Evolutionary conservation across 1,284 basidiomycete species (phyloP), one percentile per base, ranked within the genome.

Genomic region (Moniliophthora roreri): DNA sequence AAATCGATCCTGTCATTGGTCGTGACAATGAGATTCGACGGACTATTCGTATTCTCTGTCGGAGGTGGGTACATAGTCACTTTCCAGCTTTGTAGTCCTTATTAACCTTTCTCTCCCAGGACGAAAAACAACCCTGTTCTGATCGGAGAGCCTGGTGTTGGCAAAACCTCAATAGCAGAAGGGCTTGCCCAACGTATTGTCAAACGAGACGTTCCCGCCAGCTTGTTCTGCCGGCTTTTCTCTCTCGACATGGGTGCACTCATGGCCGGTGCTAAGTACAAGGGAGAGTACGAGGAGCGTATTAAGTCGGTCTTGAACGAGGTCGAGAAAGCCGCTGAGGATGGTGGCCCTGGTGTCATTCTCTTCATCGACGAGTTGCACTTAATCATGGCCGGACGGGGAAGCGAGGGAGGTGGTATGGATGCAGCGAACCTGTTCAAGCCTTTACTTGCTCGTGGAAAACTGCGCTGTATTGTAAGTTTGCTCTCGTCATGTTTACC

Each of bases 211-310:
- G 94, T 98, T 4, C 95, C 95, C 23, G 92, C 92, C n/a, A 80
- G 77, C 55, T 80, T 97, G 24, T 79, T 97, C 51, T 85, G 86
- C 35, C 83, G 91, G 28, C 78, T 98, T n/a, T 92, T 85, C 64
- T 91, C 87, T 50, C 78, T 95, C 21, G 95, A 98, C 68, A 91
- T 98, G 86, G 96, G 94, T 60, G 91, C 95, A 0, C 81, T 98
- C 55, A 96, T 95, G 90, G 93, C 95, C 5, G 94, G 96, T 50
- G 95, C 94, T 34, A 95, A 93, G 69, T 96, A 93, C 77, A 94
- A 93, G 70, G 95, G 95, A 56, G 94, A 98, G 73, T 99, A 95
- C 71, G 96, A 99, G 72, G 96, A 99, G 69, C 89, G 96, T 46
- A 86, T 98, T 72, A 98, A 98, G 73, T 78, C 89, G 11, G 93